A percentile compares a stretch with the other conserved stretches of the same genome.
Evolutionary conservation across 2,329 filamentous ascomycete species (phyloP).

Genomic region (Sarocladiaceae sp.): DNA sequence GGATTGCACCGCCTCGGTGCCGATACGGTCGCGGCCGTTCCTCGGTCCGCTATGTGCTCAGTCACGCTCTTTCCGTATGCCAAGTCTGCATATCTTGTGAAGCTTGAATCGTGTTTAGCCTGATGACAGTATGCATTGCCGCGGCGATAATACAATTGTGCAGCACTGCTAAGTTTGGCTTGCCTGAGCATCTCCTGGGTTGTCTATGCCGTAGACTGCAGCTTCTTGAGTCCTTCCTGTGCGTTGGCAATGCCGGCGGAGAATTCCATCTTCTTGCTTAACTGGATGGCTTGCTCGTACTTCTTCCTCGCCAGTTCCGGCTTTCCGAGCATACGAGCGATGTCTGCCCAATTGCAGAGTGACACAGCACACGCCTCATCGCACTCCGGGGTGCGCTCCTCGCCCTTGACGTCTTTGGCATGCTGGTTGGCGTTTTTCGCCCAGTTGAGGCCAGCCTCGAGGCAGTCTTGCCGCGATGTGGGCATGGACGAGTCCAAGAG

Average conservation of each 20-base stretch:
- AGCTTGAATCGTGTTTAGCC: no score
- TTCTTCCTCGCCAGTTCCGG: conserved; percentile 56
- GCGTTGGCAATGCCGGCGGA: conserved; percentile 46
- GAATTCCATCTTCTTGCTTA: conserved; percentile 51
- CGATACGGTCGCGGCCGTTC: no score
- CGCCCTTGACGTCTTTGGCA: conserved; percentile 56
- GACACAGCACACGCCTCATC: conserved; percentile 77
- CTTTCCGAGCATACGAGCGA: conserved; percentile 69
- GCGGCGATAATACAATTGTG: no score
- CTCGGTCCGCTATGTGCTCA: no score
- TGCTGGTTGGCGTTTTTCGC: conserved; percentile 68
- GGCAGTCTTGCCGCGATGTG: conserved; percentile 50
- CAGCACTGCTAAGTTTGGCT: not conserved
- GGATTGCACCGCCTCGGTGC: no score
- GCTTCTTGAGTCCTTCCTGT: conserved; percentile 39
- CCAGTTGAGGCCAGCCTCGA: conserved; percentile 71
- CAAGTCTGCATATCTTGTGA: no score
- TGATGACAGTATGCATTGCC: no score
- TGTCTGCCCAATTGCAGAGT: conserved; percentile 79
- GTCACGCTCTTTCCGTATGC: no score
- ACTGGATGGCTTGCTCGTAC: conserved; percentile 61
- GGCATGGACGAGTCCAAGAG: conserved; percentile 24
- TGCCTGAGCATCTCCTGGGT: not conserved
- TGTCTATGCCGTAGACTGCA: conserved; percentile 12
- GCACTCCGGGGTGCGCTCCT: conserved; percentile 69